Percentiles rank a stretch among this genome's conserved stretches.
Evolutionary conservation across 768 basidiomycete genomes (phyloP).

Genomic region (Cantharellus cinnabarinus): DNA sequence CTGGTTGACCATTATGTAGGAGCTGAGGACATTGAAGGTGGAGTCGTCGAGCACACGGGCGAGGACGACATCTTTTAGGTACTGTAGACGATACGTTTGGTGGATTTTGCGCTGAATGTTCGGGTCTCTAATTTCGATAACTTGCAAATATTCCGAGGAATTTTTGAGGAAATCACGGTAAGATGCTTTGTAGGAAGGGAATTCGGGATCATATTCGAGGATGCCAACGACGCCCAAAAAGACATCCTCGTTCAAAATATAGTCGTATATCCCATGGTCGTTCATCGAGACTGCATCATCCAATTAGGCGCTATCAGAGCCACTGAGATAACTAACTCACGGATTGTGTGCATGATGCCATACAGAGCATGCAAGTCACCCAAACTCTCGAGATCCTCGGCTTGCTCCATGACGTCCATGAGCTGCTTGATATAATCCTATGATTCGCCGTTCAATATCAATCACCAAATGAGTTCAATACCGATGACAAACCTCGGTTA

Average conservation of each 20-base stretch:
- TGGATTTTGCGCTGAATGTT: slow-evolving; percentile 74
- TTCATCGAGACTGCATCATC: slow-evolving; percentile 62
- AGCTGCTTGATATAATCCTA: slow-evolving; percentile 79
- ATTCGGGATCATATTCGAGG: slow-evolving; percentile 97
- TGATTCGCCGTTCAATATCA: slow-evolving; percentile 1
- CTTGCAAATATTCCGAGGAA: slow-evolving; percentile 72
- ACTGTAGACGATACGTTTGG: slow-evolving; percentile 91
- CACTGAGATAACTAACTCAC: slow-evolving; percentile 25
- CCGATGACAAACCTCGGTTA: slow-evolving; percentile 45
- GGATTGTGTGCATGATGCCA: slow-evolving; percentile 81
- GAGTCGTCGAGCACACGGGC: slow-evolving; percentile 88
- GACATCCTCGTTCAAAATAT: slow-evolving; percentile 78
- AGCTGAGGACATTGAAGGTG: slow-evolving; percentile 92
- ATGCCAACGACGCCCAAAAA: slow-evolving; percentile 90
- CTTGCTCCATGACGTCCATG: slow-evolving; percentile 64
- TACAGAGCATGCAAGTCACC: slow-evolving; percentile 81
- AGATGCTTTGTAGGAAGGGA: slow-evolving; percentile 88
- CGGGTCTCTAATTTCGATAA: slow-evolving; percentile 61
- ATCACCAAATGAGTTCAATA: background rate
- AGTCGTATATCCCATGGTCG: slow-evolving; percentile 86
- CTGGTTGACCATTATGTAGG: slow-evolving; percentile 96
- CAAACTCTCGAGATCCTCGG: slow-evolving; percentile 84
- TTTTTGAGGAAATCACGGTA: slow-evolving; percentile 84
- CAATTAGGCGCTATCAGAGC: background rate
- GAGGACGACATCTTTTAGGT: slow-evolving; percentile 95